Base-by-base conservation (phyloP, 2,329 filamentous ascomycete genomes). In the Pyricularia pennisetigena region DNA sequence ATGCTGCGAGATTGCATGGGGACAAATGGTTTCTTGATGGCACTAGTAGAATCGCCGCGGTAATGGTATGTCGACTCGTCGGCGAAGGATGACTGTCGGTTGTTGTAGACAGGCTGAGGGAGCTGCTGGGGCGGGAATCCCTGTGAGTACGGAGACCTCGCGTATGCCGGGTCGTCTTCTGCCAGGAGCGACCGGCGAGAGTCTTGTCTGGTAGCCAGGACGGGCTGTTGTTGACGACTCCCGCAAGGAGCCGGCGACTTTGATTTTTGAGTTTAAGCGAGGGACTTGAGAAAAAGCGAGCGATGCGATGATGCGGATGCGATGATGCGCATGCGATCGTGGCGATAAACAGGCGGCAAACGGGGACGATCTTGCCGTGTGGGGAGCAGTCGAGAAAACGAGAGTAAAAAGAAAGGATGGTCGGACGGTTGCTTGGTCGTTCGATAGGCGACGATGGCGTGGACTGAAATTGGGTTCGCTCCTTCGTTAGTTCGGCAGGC, bases 121-220 rank as follows among this genome's bases (percentile, higher is more conserved):
- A 49, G 23, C 66, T 63, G 57, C 32, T 23, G 59, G 3, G 66
- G 24, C 24, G n/a, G 57, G 59, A 67, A 67, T 32, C 24, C 32
- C n/a, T 73, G 72, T 28, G 72, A 71, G 61, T 62, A 62, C 14
- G 59, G 16, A 28, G 59, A 62, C 24, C 6, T 62, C 10, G 10
- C 28, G 12, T 28, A 75, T 76, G 61, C 73, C 71, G 49, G 75
- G 73, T 62, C 59, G 70, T 79, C 78, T 70, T 75, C 76, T 71
- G 76, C 76, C 73, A 83, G 75, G 66, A 82, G 78, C 66, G 80
- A 82, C 74, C 79, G 80, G 74, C 81, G 79, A 54, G 79, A 76
- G 68, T 82, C 80, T 72, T 78, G 78, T 74, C 77, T 76, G 72
- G 76, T 78, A 77, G 81, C 81, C 81, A 83, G 78, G 78, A 73